A percentile compares a stretch with the other conserved stretches of the same genome.
phyloP scores from a whole-genome alignment of 192 early-diverging fungal species.

The Linnemannia elongata region DNA sequence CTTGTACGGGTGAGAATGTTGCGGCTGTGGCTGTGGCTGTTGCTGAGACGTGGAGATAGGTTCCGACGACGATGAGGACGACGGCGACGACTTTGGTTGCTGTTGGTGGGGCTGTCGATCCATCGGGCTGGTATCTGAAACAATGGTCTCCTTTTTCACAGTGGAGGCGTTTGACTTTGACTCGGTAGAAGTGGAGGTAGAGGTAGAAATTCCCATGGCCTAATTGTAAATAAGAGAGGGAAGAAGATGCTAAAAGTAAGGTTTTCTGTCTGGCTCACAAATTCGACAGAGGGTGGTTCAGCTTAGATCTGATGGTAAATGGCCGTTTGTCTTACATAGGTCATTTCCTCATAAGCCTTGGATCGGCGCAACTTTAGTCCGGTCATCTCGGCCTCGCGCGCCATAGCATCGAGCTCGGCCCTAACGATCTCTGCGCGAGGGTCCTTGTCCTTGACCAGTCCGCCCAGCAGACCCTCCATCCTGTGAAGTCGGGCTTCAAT shows the following conservation, averaged over 20 bases:
- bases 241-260: background rate
- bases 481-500: constrained; percentile 82
- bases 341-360: constrained; percentile 52
- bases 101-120: background rate
- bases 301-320: background rate
- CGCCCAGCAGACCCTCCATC: constrained; percentile 75
- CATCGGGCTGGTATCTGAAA: background rate
- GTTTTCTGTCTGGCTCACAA: background rate
- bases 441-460: constrained; percentile 67
- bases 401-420: constrained; percentile 59
- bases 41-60: background rate
- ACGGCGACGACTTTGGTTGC: background rate
- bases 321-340: constrained; percentile 15
- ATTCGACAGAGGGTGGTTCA: background rate
- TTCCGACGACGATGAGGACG: background rate
- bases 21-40: constrained; percentile 11
- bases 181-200: background rate
- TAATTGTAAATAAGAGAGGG: background rate
- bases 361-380: constrained; percentile 53
- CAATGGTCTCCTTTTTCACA: background rate
- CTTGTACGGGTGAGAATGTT: background rate
- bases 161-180: background rate
- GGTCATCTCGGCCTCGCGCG: constrained; percentile 56
- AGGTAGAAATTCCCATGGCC: constrained; percentile 8
- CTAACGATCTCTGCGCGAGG: constrained; percentile 58